Percentiles rank a stretch among this genome's conserved stretches.
Conservation (phyloP, 2,329 filamentous ascomycete species). For the Sporothrix euskadiensis region DNA sequence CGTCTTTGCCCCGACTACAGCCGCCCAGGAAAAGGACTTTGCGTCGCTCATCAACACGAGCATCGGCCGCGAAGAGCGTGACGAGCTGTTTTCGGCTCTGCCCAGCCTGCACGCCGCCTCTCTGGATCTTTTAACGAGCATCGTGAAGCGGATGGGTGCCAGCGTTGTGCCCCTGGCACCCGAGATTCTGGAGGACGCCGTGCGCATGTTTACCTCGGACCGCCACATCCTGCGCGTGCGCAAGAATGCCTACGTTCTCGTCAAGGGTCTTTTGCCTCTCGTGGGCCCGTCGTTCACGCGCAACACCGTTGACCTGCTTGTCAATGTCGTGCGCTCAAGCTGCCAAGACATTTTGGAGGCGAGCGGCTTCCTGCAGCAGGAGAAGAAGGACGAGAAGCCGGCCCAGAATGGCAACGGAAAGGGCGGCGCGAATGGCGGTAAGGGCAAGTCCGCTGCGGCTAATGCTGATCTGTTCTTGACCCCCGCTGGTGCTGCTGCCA, state of each 20-base stretch:
- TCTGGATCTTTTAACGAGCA: slow-evolving; percentile 60
- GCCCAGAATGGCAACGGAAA: neutral
- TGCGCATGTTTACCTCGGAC: slow-evolving; percentile 67
- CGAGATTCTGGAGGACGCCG: slow-evolving; percentile 68
- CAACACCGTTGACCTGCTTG: slow-evolving; percentile 62
- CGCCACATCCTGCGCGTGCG: slow-evolving; percentile 58
- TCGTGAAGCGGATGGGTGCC: slow-evolving; percentile 60
- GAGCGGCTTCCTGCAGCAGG: slow-evolving; percentile 42
- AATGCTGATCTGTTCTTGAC: slow-evolving; percentile 73
- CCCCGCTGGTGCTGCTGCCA: slow-evolving; percentile 35
- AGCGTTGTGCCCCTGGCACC: slow-evolving; percentile 61
- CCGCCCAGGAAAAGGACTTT: slow-evolving; percentile 45
- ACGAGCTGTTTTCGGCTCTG: slow-evolving; percentile 71
- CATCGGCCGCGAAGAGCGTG: slow-evolving; percentile 76
- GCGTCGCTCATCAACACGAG: slow-evolving; percentile 68
- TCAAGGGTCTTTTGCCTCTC: slow-evolving; percentile 58
- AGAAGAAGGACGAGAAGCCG: slow-evolving; percentile 30
- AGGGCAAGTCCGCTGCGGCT: slow-evolving; percentile 46
- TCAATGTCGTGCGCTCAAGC: slow-evolving; percentile 63
- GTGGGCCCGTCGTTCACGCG: slow-evolving; percentile 69
- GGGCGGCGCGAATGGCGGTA: neutral
- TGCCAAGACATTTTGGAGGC: slow-evolving; percentile 71
- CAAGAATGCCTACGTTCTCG: slow-evolving; percentile 59
- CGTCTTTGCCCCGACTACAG: slow-evolving; percentile 54
- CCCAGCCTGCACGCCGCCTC: slow-evolving; percentile 72